phyloP scores from a whole-genome alignment of 2,329 filamentous ascomycete species.

The Sporothrix sp. region DNA sequence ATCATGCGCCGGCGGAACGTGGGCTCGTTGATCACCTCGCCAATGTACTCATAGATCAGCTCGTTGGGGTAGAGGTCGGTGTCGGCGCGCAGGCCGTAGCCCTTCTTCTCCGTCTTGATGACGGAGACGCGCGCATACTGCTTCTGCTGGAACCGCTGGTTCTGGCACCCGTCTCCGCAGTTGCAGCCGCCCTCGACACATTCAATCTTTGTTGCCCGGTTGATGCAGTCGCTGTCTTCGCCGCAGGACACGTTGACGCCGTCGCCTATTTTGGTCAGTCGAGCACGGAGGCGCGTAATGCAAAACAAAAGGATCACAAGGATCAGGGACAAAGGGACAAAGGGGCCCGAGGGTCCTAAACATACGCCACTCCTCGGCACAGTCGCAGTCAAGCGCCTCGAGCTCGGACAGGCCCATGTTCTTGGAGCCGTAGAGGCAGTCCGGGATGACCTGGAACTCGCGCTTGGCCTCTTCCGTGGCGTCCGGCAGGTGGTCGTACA shows the following conservation, averaged over 20 bases:
- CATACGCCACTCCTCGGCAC: conserved; percentile 90
- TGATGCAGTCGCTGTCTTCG: conserved; percentile 97
- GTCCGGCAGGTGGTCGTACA: conserved; percentile 70
- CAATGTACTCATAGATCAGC: conserved; percentile 97
- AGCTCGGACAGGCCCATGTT: conserved; percentile 85
- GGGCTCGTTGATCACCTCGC: conserved; percentile 91
- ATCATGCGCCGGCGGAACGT: conserved; percentile 84
- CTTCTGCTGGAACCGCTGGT: conserved; percentile 86
- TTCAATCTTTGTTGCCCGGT: conserved; percentile 96
- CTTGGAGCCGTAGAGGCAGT: conserved; percentile 87
- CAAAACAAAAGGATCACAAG: too few relatives aligned
- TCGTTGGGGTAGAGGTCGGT: conserved; percentile 67
- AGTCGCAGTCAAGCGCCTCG: conserved; percentile 88
- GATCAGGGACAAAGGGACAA: too few relatives aligned
- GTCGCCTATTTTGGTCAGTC: conserved; percentile 35
- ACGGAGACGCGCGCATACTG: conserved; percentile 87
- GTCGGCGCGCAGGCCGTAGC: conserved; percentile 81
- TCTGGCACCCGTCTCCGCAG: conserved; percentile 81
- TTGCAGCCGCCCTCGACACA: conserved; percentile 74
- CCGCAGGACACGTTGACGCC: conserved; percentile 76
- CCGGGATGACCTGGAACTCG: conserved; percentile 70
- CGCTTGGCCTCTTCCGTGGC: conserved; percentile 64
- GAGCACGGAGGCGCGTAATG: not conserved
- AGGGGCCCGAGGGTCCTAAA: conserved; percentile 16
- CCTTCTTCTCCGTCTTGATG: conserved; percentile 97